These are phyloP conservation scores for Dictyostelium purpureum DNA, from an alignment of 78 protist genomes.

Conservation along the genomic window DNA sequence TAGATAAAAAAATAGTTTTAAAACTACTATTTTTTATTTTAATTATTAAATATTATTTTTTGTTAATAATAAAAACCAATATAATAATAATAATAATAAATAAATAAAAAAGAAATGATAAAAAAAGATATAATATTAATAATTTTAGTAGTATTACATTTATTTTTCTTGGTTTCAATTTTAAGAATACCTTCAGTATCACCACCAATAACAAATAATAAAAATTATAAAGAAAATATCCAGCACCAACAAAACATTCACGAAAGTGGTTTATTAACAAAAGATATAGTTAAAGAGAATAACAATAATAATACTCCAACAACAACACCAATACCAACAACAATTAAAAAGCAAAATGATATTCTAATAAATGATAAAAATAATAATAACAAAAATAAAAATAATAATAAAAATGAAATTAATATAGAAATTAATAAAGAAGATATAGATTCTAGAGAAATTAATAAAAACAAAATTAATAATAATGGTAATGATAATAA, in stretches of 20 bases:
- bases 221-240: background rate
- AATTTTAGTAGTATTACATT: background rate
- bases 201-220: background rate
- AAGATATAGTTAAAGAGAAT: too few relatives aligned
- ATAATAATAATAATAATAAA: background rate
- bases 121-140: background rate
- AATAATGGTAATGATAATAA: background rate
- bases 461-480: background rate
- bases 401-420: constrained; percentile 2
- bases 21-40: too few relatives aligned
- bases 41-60: too few relatives aligned
- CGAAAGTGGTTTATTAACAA: too few relatives aligned
- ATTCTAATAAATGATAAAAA: background rate
- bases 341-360: background rate
- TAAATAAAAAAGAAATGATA: background rate
- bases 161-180: constrained; percentile 1
- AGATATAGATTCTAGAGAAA: background rate
- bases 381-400: background rate
- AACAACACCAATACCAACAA: background rate
- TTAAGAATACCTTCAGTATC: background rate
- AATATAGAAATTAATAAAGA: background rate
- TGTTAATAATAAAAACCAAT: too few relatives aligned
- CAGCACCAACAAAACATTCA: background rate
- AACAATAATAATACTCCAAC: background rate
- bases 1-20: too few relatives aligned